A percentile compares a stretch with the other conserved stretches of the same genome.
These are phyloP conservation scores for Withania somnifera DNA, from an alignment of 305 asterid genomes.

Conservation along the genomic window DNA sequence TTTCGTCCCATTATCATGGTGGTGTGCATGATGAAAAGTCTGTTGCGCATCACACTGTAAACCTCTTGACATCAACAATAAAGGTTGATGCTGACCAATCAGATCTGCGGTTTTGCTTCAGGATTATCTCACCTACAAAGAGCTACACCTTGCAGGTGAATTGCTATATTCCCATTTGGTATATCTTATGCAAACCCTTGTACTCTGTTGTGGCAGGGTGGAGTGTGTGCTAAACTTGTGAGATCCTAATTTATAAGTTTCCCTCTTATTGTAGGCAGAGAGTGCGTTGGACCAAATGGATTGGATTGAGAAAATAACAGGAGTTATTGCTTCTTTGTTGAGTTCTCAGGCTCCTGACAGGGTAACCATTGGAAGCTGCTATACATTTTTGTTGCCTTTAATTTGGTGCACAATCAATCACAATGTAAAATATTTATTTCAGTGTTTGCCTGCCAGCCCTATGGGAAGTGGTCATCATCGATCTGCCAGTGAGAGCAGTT, in stretches of 20 bases:
- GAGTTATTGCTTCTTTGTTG: constrained; percentile 92
- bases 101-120: constrained; percentile 95
- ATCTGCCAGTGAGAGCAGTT: constrained; percentile 97
- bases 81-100: constrained; percentile 99
- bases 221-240: constrained; percentile 70
- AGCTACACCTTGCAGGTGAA: constrained; percentile 91
- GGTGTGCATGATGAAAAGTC: constrained; percentile 99
- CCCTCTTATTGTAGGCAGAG: constrained; percentile 78
- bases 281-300: constrained; percentile 98
- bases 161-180: background rate
- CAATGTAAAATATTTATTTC: constrained; percentile 13
- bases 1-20: constrained; percentile 95
- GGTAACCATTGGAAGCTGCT: constrained; percentile 30
- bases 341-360: constrained; percentile 97
- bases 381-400: constrained; percentile 4
- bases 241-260: constrained; percentile 15
- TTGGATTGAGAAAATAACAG: constrained; percentile 99
- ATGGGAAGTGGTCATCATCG: constrained; percentile 92
- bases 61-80: constrained; percentile 93
- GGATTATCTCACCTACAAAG: constrained; percentile 96
- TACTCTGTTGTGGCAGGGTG: constrained; percentile 60
- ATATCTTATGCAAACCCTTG: constrained; percentile 7
- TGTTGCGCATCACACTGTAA: constrained; percentile 98
- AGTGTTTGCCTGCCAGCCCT: constrained; percentile 78
- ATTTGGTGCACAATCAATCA: constrained; percentile 5